phyloP scores from a whole-genome alignment of 768 basidiomycete species.

The Suillus ampliporus region DNA sequence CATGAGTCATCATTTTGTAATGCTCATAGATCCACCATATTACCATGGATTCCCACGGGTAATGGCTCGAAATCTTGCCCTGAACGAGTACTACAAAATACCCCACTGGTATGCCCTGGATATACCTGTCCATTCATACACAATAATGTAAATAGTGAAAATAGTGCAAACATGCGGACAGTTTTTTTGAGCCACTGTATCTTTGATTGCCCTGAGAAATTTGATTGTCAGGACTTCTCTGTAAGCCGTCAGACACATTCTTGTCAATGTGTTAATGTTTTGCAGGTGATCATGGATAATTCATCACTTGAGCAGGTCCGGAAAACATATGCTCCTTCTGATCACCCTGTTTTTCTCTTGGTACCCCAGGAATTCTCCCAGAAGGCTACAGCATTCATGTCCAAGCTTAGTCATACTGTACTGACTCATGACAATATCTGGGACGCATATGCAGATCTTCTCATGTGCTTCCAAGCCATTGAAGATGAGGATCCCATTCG shows the following conservation, averaged over 20 bases:
- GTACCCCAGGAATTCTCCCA: neutral
- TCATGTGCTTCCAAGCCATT: neutral
- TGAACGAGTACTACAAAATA: no score
- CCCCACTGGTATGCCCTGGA: no score
- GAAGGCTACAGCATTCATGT: neutral
- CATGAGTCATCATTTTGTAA: no score
- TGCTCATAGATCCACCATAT: no score
- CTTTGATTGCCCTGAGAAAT: neutral
- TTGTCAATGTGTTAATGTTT: neutral
- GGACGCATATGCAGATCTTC: neutral
- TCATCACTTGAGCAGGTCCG: neutral
- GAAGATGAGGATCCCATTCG: neutral
- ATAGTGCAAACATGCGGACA: no score
- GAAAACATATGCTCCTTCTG: neutral
- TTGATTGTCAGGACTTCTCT: neutral
- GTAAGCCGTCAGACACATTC: neutral
- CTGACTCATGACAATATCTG: neutral
- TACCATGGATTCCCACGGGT: no score
- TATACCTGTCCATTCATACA: no score
- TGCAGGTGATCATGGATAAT: neutral
- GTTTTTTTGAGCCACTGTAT: no score
- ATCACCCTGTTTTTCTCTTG: neutral
- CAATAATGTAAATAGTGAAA: no score
- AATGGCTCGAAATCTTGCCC: no score
- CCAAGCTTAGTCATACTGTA: neutral